Percentiles rank a stretch among this genome's conserved stretches.
Evolutionary conservation across 139 green algal genomes (phyloP).

Genomic region (Haematococcus lacustris): DNA sequence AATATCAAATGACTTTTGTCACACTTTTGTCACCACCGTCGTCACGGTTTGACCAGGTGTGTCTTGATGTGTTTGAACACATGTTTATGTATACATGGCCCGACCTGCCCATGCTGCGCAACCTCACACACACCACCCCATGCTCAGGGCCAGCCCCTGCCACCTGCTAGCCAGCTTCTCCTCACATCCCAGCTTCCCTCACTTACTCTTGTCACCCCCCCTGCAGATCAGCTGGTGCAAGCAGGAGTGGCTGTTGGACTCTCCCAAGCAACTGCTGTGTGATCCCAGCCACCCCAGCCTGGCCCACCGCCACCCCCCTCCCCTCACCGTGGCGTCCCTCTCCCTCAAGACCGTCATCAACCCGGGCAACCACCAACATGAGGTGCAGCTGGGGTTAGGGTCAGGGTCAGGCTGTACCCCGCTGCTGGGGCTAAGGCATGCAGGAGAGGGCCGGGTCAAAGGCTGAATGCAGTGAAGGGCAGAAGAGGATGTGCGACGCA

Average conservation of each 20-base stretch:
- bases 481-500: not conserved
- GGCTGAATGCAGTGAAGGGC: not conserved
- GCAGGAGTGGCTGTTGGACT: constrained; percentile 70
- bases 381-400: constrained; percentile 5
- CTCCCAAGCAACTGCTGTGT: constrained; percentile 51
- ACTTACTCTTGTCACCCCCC: not conserved
- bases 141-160: too few relatives aligned
- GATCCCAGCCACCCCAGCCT: constrained; percentile 11
- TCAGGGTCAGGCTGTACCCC: not conserved
- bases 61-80: too few relatives aligned
- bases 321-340: constrained; percentile 78
- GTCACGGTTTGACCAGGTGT: too few relatives aligned
- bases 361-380: constrained; percentile 36
- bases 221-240: constrained; percentile 86
- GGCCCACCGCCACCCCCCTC: constrained; percentile 43
- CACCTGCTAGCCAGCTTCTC: too few relatives aligned
- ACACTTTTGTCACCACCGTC: too few relatives aligned
- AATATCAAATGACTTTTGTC: too few relatives aligned
- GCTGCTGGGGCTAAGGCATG: not conserved
- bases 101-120: too few relatives aligned
- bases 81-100: too few relatives aligned
- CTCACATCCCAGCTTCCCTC: not conserved
- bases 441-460: not conserved
- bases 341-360: constrained; percentile 82
- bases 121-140: too few relatives aligned